Evolutionary conservation across 78 protist species (phyloP).

Genomic region (Isochrysis galbana): DNA sequence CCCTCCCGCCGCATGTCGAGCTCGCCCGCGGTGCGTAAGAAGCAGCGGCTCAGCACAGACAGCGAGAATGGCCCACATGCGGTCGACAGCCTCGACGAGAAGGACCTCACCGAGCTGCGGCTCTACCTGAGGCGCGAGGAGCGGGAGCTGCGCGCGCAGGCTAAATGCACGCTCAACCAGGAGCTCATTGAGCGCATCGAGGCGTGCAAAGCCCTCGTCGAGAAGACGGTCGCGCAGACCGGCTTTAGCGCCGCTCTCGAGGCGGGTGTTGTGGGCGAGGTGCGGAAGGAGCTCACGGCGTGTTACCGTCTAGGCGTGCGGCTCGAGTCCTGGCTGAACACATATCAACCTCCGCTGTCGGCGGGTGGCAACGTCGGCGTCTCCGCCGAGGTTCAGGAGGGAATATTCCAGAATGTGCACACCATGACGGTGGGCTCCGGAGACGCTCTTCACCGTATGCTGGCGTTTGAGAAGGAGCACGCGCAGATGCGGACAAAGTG

Average conservation of each 20-base stretch:
- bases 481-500: background rate
- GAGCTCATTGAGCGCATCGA: background rate
- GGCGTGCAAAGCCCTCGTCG: background rate
- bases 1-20: no score
- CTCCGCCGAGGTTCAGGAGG: background rate
- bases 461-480: conserved; percentile 15
- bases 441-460: background rate
- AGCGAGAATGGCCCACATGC: no score
- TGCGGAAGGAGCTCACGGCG: background rate
- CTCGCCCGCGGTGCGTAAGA: no score
- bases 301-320: background rate
- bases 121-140: no score
- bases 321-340: background rate
- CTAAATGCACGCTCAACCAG: background rate
- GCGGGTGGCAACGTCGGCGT: conserved; percentile 1
- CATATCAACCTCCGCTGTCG: background rate
- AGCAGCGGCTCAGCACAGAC: no score
- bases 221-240: background rate
- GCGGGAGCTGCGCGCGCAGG: no score
- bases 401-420: background rate
- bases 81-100: no score
- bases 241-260: background rate
- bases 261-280: background rate
- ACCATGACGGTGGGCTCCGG: background rate
- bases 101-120: no score